Base-by-base conservation (phyloP, 495 filamentous ascomycete genomes). In the Zalerion maritima region DNA sequence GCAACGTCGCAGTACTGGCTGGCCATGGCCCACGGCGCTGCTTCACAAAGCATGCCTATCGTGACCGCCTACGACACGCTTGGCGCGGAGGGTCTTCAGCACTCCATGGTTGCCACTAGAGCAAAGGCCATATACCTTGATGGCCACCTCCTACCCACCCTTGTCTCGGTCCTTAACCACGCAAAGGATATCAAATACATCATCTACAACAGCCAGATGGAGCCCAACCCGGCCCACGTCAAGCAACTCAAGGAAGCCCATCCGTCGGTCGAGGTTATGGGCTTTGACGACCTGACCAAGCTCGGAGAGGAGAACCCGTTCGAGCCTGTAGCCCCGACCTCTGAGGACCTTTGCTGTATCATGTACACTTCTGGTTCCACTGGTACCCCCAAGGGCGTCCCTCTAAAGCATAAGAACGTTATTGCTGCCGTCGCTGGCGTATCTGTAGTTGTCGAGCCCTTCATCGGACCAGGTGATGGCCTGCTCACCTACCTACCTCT, bases 351-450 rank as follows among this genome's bases (percentile, higher is more conserved):
- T 8, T 89, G 80, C 67, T 94, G 89, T 50, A 92, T 97, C 53
- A 97, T 97, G 89, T 97, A 96, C 62, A 97, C 89, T 2, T 96
- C 89, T 18, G 89, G 89, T 24, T 93, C 87, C n/a, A 97, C 89
- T 3, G 89, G 89, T 28, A 71, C 85, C 0, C 89, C 89, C 20
- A 97, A 96, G 67, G 89, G 89, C 55, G 89, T 97, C 16, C 74
- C 84, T 18, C 55, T 97, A 40, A 89, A 75, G 43, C 89, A 97
- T 52, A 78, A 60, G 31, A 81, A 85, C 44, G 82, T 97, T 12
- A 64, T 97, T 43, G 87, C 81, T 40, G 78, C 87, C 28, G 81
- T 91, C 45, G 74, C 89, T 25, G 89, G 89, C 52, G 81, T 94
- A 24, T 78, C 78, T 42, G 73, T 73, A 12, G 79, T 94, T 40